Evolutionary conservation across 2,329 filamentous ascomycete species (phyloP).

Genomic region (Fusarium foetens): DNA sequence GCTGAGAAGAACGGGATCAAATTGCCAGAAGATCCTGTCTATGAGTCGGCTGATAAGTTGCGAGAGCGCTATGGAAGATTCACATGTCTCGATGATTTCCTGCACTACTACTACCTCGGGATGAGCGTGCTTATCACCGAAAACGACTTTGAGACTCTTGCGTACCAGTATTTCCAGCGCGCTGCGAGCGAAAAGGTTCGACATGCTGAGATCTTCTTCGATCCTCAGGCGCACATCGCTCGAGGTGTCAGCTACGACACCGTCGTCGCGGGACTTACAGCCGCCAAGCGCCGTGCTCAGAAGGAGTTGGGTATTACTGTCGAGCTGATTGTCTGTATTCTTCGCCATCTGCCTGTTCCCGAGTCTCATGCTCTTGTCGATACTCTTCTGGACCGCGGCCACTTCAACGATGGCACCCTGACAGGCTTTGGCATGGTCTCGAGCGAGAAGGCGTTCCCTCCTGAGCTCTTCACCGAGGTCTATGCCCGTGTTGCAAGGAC

Average conservation of each 20-base stretch:
- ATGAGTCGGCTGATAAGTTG: constrained; percentile 68
- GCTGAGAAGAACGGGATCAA: constrained; percentile 72
- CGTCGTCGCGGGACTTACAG: constrained; percentile 70
- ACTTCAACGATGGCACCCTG: constrained; percentile 63
- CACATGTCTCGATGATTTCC: constrained; percentile 78
- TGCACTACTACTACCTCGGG: constrained; percentile 81
- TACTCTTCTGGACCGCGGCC: constrained; percentile 49
- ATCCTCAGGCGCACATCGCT: constrained; percentile 77
- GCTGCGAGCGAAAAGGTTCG: constrained; percentile 72
- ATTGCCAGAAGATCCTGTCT: constrained; percentile 72
- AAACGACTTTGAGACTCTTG: constrained; percentile 77
- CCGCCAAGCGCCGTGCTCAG: constrained; percentile 69
- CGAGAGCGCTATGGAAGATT: constrained; percentile 73
- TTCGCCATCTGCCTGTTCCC: constrained; percentile 73
- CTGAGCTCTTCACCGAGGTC: constrained; percentile 69
- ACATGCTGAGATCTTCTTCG: constrained; percentile 84
- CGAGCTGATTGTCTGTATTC: constrained; percentile 76
- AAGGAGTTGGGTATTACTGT: constrained; percentile 71
- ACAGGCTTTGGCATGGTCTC: constrained; percentile 75
- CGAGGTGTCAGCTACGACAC: constrained; percentile 72
- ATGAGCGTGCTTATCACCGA: constrained; percentile 74
- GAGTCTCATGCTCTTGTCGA: constrained; percentile 59
- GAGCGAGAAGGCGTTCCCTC: constrained; percentile 67
- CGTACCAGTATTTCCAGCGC: constrained; percentile 75
- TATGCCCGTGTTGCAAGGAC: constrained; percentile 62